phyloP scores from a whole-genome alignment of 805 yeast genomes.

The Pichia thaimueangensis region DNA sequence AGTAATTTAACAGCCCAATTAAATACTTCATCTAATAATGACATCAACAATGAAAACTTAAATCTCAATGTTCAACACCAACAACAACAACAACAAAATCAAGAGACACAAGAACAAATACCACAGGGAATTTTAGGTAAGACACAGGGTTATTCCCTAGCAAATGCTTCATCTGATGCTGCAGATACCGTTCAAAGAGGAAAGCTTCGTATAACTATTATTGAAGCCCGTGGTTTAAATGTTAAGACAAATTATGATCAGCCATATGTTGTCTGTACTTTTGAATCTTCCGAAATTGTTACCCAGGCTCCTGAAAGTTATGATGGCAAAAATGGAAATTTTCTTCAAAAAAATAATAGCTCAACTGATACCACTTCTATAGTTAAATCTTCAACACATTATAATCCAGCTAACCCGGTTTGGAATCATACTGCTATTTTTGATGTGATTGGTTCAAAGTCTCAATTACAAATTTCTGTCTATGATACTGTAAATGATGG shows the following conservation, averaged over 20 bases:
- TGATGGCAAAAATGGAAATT: conserved; percentile 25
- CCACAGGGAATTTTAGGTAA: conserved; percentile 7
- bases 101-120: conserved; percentile 10
- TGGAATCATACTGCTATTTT: conserved; percentile 94
- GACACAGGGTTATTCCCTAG: conserved; percentile 24
- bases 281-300: conserved; percentile 86
- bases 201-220: conserved; percentile 69
- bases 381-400: conserved; percentile 13
- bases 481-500: conserved; percentile 83
- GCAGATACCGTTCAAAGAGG: conserved; percentile 58
- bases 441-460: conserved; percentile 79
- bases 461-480: conserved; percentile 83
- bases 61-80: conserved; percentile 5
- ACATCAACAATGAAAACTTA: not conserved
- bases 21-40: conserved; percentile 1
- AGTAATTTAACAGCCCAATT: conserved; percentile 19
- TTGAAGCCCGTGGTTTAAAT: conserved; percentile 69
- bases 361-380: conserved; percentile 2
- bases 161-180: conserved; percentile 17
- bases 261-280: conserved; percentile 88
- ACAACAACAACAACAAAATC: conserved; percentile 9
- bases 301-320: conserved; percentile 66
- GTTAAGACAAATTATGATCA: conserved; percentile 50
- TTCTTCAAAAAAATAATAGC: conserved; percentile 10
- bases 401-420: conserved; percentile 52